Percentiles rank a stretch among this genome's conserved stretches.
phyloP scores from a whole-genome alignment of 2,329 filamentous ascomycete species.

The Cadophora sp. region DNA sequence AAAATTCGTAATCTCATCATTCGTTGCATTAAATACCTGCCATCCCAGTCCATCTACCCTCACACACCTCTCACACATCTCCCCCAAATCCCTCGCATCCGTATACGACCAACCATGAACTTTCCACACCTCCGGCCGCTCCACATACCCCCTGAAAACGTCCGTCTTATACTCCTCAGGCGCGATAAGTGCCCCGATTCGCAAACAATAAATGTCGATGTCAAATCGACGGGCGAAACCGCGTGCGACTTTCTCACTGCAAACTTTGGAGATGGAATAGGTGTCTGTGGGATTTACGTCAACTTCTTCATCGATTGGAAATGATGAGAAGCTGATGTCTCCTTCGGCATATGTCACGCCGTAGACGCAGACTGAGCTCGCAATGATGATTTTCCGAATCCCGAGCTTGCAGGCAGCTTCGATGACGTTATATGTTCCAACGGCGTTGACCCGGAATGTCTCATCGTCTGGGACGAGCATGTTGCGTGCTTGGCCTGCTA shows the following conservation, averaged over 20 bases:
- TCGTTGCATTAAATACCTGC: constrained; percentile 68
- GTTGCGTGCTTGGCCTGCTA: constrained; percentile 63
- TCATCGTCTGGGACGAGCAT: constrained; percentile 66
- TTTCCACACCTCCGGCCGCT: constrained; percentile 54
- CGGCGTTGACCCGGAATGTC: constrained; percentile 60
- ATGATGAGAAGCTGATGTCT: constrained; percentile 58
- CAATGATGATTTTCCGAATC: constrained; percentile 65
- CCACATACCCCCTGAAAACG: constrained; percentile 55
- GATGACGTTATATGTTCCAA: constrained; percentile 64
- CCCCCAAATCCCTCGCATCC: constrained; percentile 63
- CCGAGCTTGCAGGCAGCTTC: constrained; percentile 66
- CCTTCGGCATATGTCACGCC: constrained; percentile 64
- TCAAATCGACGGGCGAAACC: constrained; percentile 60
- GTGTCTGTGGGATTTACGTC: constrained; percentile 66
- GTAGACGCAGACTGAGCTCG: constrained; percentile 63
- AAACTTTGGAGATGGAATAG: constrained; percentile 65
- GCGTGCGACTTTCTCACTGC: constrained; percentile 59
- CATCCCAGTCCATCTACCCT: constrained; percentile 61
- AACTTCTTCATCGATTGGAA: constrained; percentile 62
- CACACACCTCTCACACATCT: constrained; percentile 61
- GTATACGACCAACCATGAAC: constrained; percentile 67
- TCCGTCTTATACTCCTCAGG: constrained; percentile 61
- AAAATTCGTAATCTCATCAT: constrained; percentile 62
- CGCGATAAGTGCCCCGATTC: constrained; percentile 65
- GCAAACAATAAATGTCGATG: constrained; percentile 62